Conservation (phyloP, 75 land plant species). For the Selaginella tamariscina region DNA sequence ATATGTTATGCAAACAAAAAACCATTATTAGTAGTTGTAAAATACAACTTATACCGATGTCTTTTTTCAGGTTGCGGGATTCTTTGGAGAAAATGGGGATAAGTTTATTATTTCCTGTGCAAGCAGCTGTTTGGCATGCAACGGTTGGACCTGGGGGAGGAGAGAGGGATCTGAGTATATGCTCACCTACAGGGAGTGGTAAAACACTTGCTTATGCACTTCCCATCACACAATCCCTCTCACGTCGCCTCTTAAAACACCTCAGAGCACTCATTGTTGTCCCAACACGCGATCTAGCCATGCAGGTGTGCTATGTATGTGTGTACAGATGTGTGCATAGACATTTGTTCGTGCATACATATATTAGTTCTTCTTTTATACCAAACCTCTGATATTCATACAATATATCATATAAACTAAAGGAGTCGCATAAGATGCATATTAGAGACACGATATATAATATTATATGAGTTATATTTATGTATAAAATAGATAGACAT, state of each 20-base stretch:
- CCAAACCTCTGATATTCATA: too few relatives aligned
- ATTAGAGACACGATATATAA: too few relatives aligned
- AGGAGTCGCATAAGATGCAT: too few relatives aligned
- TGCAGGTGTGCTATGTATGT: slow-evolving; percentile 43
- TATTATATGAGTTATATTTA: too few relatives aligned
- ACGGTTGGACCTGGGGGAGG: slow-evolving; percentile 68
- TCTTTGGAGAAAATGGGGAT: slow-evolving; percentile 52
- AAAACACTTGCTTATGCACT: slow-evolving; percentile 86
- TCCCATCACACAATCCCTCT: slow-evolving; percentile 69
- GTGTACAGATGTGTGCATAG: too few relatives aligned
- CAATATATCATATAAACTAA: too few relatives aligned
- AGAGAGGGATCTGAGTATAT: slow-evolving; percentile 73
- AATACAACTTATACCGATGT: too few relatives aligned
- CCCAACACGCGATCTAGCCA: slow-evolving; percentile 83
- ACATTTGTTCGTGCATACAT: too few relatives aligned
- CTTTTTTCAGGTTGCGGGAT: slow-evolving; percentile 41
- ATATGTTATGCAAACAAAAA: background rate
- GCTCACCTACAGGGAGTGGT: slow-evolving; percentile 96
- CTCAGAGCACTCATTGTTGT: slow-evolving; percentile 75
- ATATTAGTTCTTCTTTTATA: too few relatives aligned
- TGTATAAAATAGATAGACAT: too few relatives aligned
- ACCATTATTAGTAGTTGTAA: background rate
- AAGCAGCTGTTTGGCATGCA: slow-evolving; percentile 83
- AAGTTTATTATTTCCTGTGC: slow-evolving; percentile 70
- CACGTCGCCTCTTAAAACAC: slow-evolving; percentile 42